Base-by-base conservation (phyloP, 257 asterid genomes). In the Fraxinus cuspidata region DNA sequence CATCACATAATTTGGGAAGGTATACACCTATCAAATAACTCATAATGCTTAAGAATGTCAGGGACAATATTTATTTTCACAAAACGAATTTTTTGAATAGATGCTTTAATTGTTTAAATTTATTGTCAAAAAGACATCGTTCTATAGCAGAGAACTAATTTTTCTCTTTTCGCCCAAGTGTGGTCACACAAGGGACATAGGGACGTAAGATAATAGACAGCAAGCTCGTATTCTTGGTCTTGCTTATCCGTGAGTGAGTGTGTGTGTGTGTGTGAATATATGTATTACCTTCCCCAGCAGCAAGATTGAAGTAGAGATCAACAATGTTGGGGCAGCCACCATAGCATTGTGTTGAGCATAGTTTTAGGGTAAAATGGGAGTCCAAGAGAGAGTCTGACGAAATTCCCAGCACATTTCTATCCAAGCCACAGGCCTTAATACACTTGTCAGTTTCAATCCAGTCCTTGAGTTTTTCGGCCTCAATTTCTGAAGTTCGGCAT, bases 281-380 rank as follows among this genome's bases (percentile, higher is more conserved):
- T n/a, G 5, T 4, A 4, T 19, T 40, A 89, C 94, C 95, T 91
- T 91, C 96, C 3, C 92, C 94, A 2, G 93, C 94, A 29, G 97
- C 98, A 34, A 91, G 97, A 77, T 86, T 91, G 93, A 92, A 91
- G 87, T 89, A 92, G 78, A 91, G 93, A 71, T 93, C 96, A 27
- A 88, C 82, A 21, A 93, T 74, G 83, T 90, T 93, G 12, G 94
- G 95, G 83, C 98, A 93, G 65, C 15, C 67, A 10, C 2, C 35
- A 29, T 88, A 93, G 86, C 98, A 93, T 13, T 75, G 78, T 13
- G 85, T 10, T 27, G 98, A 92, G 88, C 98, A 93, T 21, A 93
- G 90, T 72, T 85, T 87, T 0, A 53, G 79, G 21, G 87, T 84
- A 51, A 93, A 92, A 1, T 44, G 84, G 77, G 89, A 71, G 8